Base-by-base conservation (phyloP, 2,329 filamentous ascomycete species). In the Clathrospora elynae region DNA sequence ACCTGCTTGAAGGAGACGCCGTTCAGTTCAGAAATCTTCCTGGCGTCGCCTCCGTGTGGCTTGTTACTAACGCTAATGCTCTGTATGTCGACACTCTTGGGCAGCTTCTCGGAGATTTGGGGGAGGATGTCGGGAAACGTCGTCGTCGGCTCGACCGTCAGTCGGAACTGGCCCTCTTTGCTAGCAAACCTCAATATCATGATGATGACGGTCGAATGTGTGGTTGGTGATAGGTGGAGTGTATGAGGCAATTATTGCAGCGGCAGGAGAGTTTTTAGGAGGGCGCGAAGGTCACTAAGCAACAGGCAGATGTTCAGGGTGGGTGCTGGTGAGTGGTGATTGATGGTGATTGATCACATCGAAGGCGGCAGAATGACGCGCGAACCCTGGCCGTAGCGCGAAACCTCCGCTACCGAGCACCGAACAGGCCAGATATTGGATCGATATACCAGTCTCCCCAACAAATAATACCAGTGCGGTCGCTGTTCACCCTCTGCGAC, bases 171-270 rank as follows among this genome's bases (percentile, higher is more conserved):
- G 75, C 93, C 36, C 42, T 34, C 31, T 53, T 88, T 90, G 68
- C 90, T 90, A 62, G 91, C 86, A 59, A 96, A 88, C 71, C 91
- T 84, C 42, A 96, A 78, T 64, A 96, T 79, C 84, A 96, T 96
- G 47, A 34, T 45, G 42, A 24, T 22, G 23, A 23, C 20, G 6
- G 20, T 23, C 20, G 6, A 10, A 23, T 23, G 6, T 23, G 20
- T 10, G 20, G 20, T 23, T 23, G 10, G 10, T 23, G 6, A 6
- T 6, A 23, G 10, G 20, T 3, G 16, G 7, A 22, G 7, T 13
- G 6, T 16, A 13, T 25, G 8, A 10, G 20, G 20, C 8, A 36
- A 16, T 18, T 12, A 23, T 13, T 10, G 22, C 26, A 20, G 35
- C 25, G 22, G 36, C 7, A n/a, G 6, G 42, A 22, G 33, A 11